phyloP scores from a whole-genome alignment of 805 yeast genomes.

The Sugiyamaella qingdaonensis region DNA sequence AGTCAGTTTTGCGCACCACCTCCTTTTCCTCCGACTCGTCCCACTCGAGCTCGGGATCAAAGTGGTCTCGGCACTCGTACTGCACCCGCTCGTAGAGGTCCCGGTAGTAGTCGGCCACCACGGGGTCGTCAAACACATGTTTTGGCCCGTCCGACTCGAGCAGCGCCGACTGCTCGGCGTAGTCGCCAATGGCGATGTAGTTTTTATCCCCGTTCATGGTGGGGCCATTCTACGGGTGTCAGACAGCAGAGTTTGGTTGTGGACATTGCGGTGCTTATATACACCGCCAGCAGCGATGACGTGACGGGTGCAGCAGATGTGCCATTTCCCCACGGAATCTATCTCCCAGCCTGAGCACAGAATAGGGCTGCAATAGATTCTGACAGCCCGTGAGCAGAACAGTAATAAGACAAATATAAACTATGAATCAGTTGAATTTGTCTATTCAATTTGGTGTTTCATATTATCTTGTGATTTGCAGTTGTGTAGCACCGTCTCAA shows the following conservation, averaged over 20 bases:
- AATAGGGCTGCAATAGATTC: no score
- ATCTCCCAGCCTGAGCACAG: no score
- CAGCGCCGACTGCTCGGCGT: not conserved
- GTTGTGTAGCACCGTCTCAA: no score
- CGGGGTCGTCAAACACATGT: conserved; percentile 39
- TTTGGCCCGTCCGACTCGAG: not conserved
- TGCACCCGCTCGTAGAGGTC: conserved; percentile 41
- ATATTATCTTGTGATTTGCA: no score
- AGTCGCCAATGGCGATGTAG: not conserved
- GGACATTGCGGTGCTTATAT: not conserved
- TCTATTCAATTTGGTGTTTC: no score
- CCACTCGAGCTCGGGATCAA: conserved; percentile 55
- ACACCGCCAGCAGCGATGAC: not conserved
- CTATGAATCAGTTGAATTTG: no score
- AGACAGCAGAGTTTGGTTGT: no score
- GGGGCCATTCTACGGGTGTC: not conserved
- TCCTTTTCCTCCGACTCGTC: conserved; percentile 42
- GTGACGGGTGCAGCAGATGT: not conserved
- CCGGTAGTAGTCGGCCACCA: conserved; percentile 40
- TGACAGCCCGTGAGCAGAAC: no score
- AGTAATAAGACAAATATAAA: no score
- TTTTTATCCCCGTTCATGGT: not conserved
- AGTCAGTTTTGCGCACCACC: conserved; percentile 48
- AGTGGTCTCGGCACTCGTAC: conserved; percentile 51
- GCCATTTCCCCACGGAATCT: not conserved